Evolutionary conservation across 306 rosid genomes (phyloP).

Genomic region (Vigna angularis): DNA sequence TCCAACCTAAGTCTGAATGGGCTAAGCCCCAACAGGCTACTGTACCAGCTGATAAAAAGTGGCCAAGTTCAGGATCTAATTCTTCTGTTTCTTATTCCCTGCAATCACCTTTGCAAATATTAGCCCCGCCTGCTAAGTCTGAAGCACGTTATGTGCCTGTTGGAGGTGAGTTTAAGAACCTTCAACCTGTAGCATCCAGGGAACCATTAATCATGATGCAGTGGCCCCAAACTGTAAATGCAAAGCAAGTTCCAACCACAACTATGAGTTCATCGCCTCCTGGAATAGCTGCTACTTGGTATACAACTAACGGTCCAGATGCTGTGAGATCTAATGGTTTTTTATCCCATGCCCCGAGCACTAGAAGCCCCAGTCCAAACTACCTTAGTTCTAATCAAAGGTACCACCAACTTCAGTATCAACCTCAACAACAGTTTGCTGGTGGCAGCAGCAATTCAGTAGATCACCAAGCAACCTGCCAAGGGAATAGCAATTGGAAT

Average conservation of each 20-base stretch:
- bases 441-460: constrained; percentile 62
- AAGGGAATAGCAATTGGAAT: constrained; percentile 70
- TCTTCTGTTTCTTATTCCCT: constrained; percentile 72
- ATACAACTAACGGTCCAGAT: constrained; percentile 64
- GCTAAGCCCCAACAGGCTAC: constrained; percentile 66
- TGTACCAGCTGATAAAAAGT: constrained; percentile 68
- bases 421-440: constrained; percentile 65
- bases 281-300: constrained; percentile 69
- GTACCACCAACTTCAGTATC: constrained; percentile 83
- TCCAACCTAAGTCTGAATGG: constrained; percentile 84
- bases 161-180: constrained; percentile 71
- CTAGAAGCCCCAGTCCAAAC: constrained; percentile 65
- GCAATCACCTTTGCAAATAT: constrained; percentile 67
- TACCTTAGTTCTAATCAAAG: constrained; percentile 68
- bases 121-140: constrained; percentile 62
- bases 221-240: constrained; percentile 77
- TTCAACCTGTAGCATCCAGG: constrained; percentile 71
- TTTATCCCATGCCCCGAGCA: constrained; percentile 65
- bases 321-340: constrained; percentile 68
- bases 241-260: constrained; percentile 64
- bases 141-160: constrained; percentile 67
- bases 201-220: constrained; percentile 83
- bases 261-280: constrained; percentile 87
- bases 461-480: constrained; percentile 63
- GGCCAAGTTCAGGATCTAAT: constrained; percentile 68